Evolutionary conservation across 352 stramenopile genomes (phyloP).

Genomic region (Globisporangium splendens): DNA sequence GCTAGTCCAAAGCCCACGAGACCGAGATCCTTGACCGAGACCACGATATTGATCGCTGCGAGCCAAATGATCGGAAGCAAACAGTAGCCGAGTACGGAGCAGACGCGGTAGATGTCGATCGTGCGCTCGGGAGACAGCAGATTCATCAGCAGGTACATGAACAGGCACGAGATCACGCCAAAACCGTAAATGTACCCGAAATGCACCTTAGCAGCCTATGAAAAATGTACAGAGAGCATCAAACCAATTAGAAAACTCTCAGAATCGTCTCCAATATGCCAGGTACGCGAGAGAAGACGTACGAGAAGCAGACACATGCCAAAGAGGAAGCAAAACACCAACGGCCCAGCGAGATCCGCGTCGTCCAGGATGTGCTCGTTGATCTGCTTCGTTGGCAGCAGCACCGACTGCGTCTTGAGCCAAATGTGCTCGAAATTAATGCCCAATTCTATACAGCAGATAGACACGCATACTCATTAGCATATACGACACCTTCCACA

Average conservation of each 20-base stretch:
- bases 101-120: slow-evolving; percentile 93
- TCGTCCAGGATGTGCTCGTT: slow-evolving; percentile 90
- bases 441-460: slow-evolving; percentile 82
- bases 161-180: slow-evolving; percentile 94
- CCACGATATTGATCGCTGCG: slow-evolving; percentile 90
- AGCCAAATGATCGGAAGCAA: slow-evolving; percentile 96
- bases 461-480: neutral
- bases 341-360: slow-evolving; percentile 92
- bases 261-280: neutral
- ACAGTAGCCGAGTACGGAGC: slow-evolving; percentile 96
- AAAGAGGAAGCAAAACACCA: slow-evolving; percentile 94
- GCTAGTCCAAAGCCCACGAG: slow-evolving; percentile 83
- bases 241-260: slow-evolving; percentile 1
- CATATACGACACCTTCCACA: neutral
- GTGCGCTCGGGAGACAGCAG: slow-evolving; percentile 85
- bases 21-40: slow-evolving; percentile 82
- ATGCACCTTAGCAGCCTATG: slow-evolving; percentile 90
- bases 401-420: slow-evolving; percentile 94
- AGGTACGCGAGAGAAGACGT: slow-evolving; percentile 6
- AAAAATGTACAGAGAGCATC: slow-evolving; percentile 2
- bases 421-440: slow-evolving; percentile 98
- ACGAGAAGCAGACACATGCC: slow-evolving; percentile 93
- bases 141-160: slow-evolving; percentile 96
- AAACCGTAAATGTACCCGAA: slow-evolving; percentile 99
- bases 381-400: slow-evolving; percentile 91